Evolutionary conservation across 495 filamentous ascomycete genomes (phyloP), one percentile per base, ranked within the genome.

Genomic region (Oidiodendron maius): DNA sequence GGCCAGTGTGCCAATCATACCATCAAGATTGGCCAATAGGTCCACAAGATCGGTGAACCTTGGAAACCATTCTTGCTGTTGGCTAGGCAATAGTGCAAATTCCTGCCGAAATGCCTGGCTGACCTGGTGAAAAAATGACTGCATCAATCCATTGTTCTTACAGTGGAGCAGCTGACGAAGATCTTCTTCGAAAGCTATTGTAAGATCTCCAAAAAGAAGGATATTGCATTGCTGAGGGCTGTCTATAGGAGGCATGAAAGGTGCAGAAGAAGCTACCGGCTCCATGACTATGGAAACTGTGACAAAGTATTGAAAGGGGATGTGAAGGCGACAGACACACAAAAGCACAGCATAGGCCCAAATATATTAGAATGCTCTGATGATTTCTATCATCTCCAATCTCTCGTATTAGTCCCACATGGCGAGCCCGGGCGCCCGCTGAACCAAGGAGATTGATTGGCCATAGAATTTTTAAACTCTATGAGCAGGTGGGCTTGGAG

Each of bases 191-290:
- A 84, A 83, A 58, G 85, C 82, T 56, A 79, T 73, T 18, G 84
- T 87, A 71, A 89, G 85, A 64, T 93, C 86, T 68, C 87, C 87
- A 62, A 90, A 89, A 59, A 86, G 64, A 46, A 59, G 48, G 16
- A 60, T 21, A n/a, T 38, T 57, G 48, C 17, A 49, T 34, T n/a
- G n/a, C 28, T 34, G 28, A 9, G 28, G n/a, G 9, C 28, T 8
- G 28, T 34, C n/a, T n/a, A 8, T 8, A 34, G 28, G 28, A 34
- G 9, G 28, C 28, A n/a, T n/a, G n/a, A n/a, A n/a, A n/a, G n/a
- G n/a, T n/a, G n/a, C n/a, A n/a, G n/a, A n/a, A n/a, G n/a, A n/a
- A n/a, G n/a, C n/a, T n/a, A n/a, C n/a, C n/a, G n/a, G n/a, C n/a
- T n/a, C n/a, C n/a, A n/a, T n/a, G n/a, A n/a, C n/a, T n/a, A n/a